A percentile compares a stretch with the other conserved stretches of the same genome.
phyloP scores from a whole-genome alignment of 2,329 filamentous ascomycete genomes.

The Tolypocladium tropicale region DNA sequence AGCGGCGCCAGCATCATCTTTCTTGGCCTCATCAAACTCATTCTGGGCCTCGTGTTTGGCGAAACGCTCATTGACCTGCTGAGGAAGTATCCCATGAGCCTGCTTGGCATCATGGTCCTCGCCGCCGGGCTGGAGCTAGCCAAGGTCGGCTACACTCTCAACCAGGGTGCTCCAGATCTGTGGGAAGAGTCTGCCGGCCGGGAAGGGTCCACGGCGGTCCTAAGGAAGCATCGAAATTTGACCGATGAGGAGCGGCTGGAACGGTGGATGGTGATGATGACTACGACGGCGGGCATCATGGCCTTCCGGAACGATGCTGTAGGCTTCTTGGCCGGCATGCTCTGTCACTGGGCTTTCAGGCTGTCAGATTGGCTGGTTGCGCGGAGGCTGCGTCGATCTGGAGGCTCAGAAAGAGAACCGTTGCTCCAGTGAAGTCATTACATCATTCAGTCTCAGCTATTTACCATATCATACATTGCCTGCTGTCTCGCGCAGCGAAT shows the following conservation, averaged over 20 bases:
- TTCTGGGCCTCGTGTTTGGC: constrained; percentile 67
- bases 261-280: constrained; percentile 82
- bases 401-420: constrained; percentile 17
- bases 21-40: constrained; percentile 64
- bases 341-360: constrained; percentile 63
- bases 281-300: constrained; percentile 71
- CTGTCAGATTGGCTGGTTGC: constrained; percentile 31
- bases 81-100: constrained; percentile 58
- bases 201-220: constrained; percentile 17
- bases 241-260: constrained; percentile 60
- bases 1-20: constrained; percentile 77
- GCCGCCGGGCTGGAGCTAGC: constrained; percentile 82
- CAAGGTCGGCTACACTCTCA: constrained; percentile 74
- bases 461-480: background rate
- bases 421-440: constrained; percentile 14
- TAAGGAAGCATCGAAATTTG: constrained; percentile 39
- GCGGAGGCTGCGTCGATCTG: constrained; percentile 17
- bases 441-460: background rate
- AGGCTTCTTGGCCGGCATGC: constrained; percentile 72
- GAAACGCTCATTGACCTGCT: constrained; percentile 64
- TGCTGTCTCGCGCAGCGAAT: background rate
- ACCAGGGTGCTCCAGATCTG: constrained; percentile 55
- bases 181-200: constrained; percentile 42
- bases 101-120: constrained; percentile 82
- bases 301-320: constrained; percentile 86